Percentiles rank a stretch among this genome's conserved stretches.
phyloP scores from a whole-genome alignment of 345 rosid genomes.

The Hevea brasiliensis region DNA sequence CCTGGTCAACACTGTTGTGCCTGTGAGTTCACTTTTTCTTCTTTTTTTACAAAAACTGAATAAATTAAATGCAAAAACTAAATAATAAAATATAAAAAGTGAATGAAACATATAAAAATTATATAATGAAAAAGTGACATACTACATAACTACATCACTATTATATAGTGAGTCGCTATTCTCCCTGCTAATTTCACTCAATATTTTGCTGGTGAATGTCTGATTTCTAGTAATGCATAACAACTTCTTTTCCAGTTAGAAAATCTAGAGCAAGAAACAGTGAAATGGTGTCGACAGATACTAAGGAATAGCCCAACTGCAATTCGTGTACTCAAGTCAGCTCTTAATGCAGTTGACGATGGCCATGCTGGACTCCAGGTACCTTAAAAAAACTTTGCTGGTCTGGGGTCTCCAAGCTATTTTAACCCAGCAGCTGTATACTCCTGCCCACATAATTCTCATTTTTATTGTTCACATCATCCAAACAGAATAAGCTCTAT shows the following conservation, averaged over 20 bases:
- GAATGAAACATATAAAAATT: too few relatives aligned
- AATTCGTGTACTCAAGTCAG: slow-evolving; percentile 79
- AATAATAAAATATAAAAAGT: too few relatives aligned
- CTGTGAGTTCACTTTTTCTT: slow-evolving; percentile 46
- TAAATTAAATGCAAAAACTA: too few relatives aligned
- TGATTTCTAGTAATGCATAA: neutral
- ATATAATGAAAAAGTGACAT: too few relatives aligned
- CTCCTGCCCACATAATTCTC: neutral
- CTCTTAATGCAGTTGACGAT: slow-evolving; percentile 91
- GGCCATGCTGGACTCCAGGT: slow-evolving; percentile 97
- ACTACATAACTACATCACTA: too few relatives aligned
- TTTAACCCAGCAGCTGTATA: neutral
- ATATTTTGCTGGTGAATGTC: too few relatives aligned
- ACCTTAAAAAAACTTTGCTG: neutral
- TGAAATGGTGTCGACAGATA: slow-evolving; percentile 89
- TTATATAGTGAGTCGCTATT: too few relatives aligned
- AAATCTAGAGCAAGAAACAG: slow-evolving; percentile 78
- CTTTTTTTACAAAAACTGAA: neutral
- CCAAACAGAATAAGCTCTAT: too few relatives aligned
- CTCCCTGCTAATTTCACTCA: neutral
- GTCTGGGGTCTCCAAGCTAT: neutral
- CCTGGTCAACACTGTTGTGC: slow-evolving; percentile 81
- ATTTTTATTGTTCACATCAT: neutral
- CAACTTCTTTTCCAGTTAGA: slow-evolving; percentile 49
- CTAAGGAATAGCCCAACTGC: slow-evolving; percentile 92